A percentile compares a stretch with the other conserved stretches of the same genome.
Conservation (phyloP, 768 basidiomycete genomes). For the Leccinum ochraceum region DNA sequence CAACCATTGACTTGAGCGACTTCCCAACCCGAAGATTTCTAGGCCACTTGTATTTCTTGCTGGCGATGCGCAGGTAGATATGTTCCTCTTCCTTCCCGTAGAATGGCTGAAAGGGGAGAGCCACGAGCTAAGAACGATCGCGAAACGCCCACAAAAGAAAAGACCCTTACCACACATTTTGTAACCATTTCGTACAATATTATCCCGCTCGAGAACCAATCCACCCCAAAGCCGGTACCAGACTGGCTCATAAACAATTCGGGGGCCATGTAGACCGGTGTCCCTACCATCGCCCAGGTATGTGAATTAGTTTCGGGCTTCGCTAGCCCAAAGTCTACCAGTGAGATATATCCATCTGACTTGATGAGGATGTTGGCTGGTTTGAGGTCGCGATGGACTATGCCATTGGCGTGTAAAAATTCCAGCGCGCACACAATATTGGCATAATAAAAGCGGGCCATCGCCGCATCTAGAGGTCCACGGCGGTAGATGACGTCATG, state of each 20-base stretch:
- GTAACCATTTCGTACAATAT: constrained; percentile 56
- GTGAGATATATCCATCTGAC: constrained; percentile 52
- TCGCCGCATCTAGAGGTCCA: constrained; percentile 34
- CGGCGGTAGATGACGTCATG: constrained; percentile 36
- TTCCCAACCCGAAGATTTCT: constrained; percentile 35
- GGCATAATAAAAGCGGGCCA: constrained; percentile 51
- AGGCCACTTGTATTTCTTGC: constrained; percentile 42
- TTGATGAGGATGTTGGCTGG: constrained; percentile 59
- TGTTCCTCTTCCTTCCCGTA: no score
- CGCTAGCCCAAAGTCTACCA: constrained; percentile 54
- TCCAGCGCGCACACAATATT: constrained; percentile 53
- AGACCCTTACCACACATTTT: constrained; percentile 32
- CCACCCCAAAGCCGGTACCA: constrained; percentile 36
- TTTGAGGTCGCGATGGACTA: constrained; percentile 58
- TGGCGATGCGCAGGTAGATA: constrained; percentile 25
- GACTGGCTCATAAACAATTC: constrained; percentile 38
- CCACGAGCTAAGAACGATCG: no score
- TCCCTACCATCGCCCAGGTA: constrained; percentile 43
- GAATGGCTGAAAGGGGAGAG: no score
- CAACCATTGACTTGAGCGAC: constrained; percentile 44
- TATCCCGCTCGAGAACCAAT: constrained; percentile 59
- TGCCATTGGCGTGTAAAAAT: constrained; percentile 44
- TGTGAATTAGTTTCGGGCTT: constrained; percentile 19
- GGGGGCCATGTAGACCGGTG: constrained; percentile 51
- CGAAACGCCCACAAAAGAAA: background rate